Percentiles rank a stretch among this genome's conserved stretches.
phyloP scores from a whole-genome alignment of 371 early-diverging fungal species.

The Zancudomyces culisetae region DNA sequence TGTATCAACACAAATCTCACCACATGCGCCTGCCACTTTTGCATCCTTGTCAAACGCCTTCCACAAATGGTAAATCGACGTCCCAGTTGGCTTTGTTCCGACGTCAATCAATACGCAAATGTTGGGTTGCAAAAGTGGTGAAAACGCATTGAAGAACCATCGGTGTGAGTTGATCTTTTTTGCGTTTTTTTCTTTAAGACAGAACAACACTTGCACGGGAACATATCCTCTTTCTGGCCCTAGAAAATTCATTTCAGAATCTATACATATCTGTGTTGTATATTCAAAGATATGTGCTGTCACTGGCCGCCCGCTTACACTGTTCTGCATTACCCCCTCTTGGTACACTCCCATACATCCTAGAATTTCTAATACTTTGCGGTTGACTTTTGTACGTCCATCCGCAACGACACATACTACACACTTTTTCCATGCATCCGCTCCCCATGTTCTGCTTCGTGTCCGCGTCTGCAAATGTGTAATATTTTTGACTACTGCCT shows the following conservation, averaged over 20 bases:
- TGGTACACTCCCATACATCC: constrained; percentile 79
- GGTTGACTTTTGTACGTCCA: constrained; percentile 51
- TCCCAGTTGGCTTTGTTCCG: constrained; percentile 68
- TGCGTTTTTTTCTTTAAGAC: constrained; percentile 72
- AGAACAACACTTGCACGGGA: constrained; percentile 78
- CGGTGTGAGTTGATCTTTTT: constrained; percentile 88
- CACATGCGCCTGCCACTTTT: constrained; percentile 83
- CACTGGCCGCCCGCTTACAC: constrained; percentile 41
- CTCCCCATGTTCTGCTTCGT: constrained; percentile 61
- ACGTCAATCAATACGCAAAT: constrained; percentile 82
- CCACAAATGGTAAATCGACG: constrained; percentile 77
- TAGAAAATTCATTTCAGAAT: constrained; percentile 37
- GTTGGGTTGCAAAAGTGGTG: constrained; percentile 62
- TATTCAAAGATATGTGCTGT: constrained; percentile 80
- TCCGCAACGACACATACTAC: constrained; percentile 75
- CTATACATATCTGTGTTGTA: constrained; percentile 65
- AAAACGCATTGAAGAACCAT: constrained; percentile 93
- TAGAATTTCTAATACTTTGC: constrained; percentile 54
- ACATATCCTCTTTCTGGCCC: constrained; percentile 52
- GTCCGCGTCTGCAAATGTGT: constrained; percentile 59
- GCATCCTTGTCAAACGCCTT: constrained; percentile 76
- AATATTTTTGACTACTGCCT: constrained; percentile 74
- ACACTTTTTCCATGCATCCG: constrained; percentile 74
- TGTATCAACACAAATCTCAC: constrained; percentile 81
- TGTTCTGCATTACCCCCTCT: constrained; percentile 63